Evolutionary conservation across 2,329 filamentous ascomycete species (phyloP).

Genomic region (Teratosphaeria pseudoeucalypti): DNA sequence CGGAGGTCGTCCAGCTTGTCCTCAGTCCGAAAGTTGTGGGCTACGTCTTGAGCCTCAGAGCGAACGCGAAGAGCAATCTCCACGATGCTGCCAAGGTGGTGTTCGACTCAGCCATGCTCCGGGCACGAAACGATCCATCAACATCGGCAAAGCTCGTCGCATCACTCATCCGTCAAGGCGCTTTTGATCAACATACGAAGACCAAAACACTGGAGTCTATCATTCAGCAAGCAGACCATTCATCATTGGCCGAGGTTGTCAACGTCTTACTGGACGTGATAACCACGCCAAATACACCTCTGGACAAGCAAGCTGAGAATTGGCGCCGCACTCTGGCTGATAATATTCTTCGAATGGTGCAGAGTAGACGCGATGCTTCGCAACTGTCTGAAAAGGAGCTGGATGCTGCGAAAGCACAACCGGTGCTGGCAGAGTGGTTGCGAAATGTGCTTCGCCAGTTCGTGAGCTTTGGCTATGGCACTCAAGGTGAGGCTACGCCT

Average conservation of each 20-base stretch:
- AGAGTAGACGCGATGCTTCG: constrained; percentile 23
- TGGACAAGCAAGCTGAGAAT: constrained; percentile 34
- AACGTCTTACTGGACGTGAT: constrained; percentile 41
- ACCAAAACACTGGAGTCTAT: constrained; percentile 74
- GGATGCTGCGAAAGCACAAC: constrained; percentile 4
- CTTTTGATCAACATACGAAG: constrained; percentile 76
- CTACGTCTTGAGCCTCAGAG: constrained; percentile 73
- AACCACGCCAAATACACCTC: constrained; percentile 35
- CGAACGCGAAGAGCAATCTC: constrained; percentile 65
- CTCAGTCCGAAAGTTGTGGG: constrained; percentile 78
- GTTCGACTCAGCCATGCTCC: constrained; percentile 58
- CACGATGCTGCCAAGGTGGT: constrained; percentile 69
- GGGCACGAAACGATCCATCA: constrained; percentile 51
- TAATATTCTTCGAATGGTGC: constrained; percentile 42
- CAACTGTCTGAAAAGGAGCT: constrained; percentile 9
- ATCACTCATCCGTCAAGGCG: constrained; percentile 60
- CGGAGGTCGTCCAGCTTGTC: constrained; percentile 45
- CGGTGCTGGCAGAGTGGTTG: constrained; percentile 17
- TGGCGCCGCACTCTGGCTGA: constrained; percentile 44
- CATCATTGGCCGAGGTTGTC: constrained; percentile 43
- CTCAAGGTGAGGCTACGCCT: constrained; percentile 5
- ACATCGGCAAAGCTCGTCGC: constrained; percentile 52
- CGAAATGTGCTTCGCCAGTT: constrained; percentile 9
- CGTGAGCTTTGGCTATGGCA: constrained; percentile 28
- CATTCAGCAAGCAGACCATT: constrained; percentile 48